Conservation (phyloP, 495 filamentous ascomycete genomes). For the Lophium mytilinum region DNA sequence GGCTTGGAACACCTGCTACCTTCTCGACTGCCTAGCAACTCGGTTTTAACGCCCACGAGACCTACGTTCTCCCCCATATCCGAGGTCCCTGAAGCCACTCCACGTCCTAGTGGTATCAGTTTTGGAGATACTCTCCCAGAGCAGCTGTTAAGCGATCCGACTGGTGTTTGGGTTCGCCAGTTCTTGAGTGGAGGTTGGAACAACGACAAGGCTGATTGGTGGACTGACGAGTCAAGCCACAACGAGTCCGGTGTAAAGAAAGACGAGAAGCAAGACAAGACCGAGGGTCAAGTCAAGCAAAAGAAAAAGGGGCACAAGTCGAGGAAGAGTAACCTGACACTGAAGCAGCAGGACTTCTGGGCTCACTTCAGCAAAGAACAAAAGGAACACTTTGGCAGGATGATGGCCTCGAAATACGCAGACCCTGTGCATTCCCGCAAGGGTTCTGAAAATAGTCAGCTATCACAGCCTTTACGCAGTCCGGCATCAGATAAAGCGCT, state of each 20-base stretch:
- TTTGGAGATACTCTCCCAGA: neutral
- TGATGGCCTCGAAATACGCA: conserved; percentile 29
- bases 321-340: conserved; percentile 29
- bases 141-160: conserved; percentile 10
- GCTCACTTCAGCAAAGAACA: conserved; percentile 21
- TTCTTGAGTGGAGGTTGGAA: conserved; percentile 21
- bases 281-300: neutral
- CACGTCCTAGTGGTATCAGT: conserved; percentile 1
- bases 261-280: neutral
- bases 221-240: conserved; percentile 17
- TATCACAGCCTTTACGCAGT: conserved; percentile 1
- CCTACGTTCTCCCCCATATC: neutral
- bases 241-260: conserved; percentile 12
- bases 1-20: conserved; percentile 31
- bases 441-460: conserved; percentile 11
- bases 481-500: neutral
- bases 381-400: conserved; percentile 25
- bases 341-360: conserved; percentile 35
- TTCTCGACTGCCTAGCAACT: conserved; percentile 22
- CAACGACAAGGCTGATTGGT: conserved; percentile 12
- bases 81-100: conserved; percentile 1
- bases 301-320: conserved; percentile 24
- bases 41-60: conserved; percentile 20
- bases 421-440: conserved; percentile 14
- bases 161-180: conserved; percentile 30